Base-by-base conservation (phyloP, 1,284 basidiomycete species). In the Cryptococcus neoformans region DNA sequence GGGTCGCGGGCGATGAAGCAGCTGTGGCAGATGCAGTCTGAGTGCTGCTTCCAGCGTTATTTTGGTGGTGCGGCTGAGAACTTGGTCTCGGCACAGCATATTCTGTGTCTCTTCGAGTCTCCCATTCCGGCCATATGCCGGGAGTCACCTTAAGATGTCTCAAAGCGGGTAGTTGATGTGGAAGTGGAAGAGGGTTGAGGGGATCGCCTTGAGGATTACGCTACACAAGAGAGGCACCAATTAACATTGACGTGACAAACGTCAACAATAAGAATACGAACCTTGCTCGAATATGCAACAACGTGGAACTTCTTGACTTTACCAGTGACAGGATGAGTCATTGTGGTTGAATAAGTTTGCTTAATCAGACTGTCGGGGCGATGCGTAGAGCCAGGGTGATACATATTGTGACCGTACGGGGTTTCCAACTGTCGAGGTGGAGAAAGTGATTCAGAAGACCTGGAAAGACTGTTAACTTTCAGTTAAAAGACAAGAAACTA, bases 291-390 rank as follows among this genome's bases (percentile, higher is more conserved):
- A 55, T 77, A 77, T 2, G 70, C 75, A 1, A 77, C 75, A 8
- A 77, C 73, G 55, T 77, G 75, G 50, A 74, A 77, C 55, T 74
- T 75, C 51, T 74, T 75, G 5, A 67, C 59, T 58, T 73, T 73
- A 50, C 62, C 64, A 8, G 67, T 72, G 56, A 66, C 64, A 0
- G 72, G 72, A 56, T 73, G 67, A 2, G 67, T 70, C 73, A 75
- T 77, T 38, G 65, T 68, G 3, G 73, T 75, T 41, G 72, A 73
- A 57, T 75, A 77, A 1, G 75, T 77, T 62, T 77, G 75, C 61
- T 77, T 77, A 68, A 77, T 67, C 3, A 77, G 58, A 14, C 68
- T 64, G 45, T 73, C 73, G 3, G 63, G 57, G 5, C 62, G 57
- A 39, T 59, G 54, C 35, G 46, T 60, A 51, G 48, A 51, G 53